Evolutionary conservation across 331 rosid species (phyloP), one percentile per base, ranked within the genome.

Genomic region (Acacia concinna): DNA sequence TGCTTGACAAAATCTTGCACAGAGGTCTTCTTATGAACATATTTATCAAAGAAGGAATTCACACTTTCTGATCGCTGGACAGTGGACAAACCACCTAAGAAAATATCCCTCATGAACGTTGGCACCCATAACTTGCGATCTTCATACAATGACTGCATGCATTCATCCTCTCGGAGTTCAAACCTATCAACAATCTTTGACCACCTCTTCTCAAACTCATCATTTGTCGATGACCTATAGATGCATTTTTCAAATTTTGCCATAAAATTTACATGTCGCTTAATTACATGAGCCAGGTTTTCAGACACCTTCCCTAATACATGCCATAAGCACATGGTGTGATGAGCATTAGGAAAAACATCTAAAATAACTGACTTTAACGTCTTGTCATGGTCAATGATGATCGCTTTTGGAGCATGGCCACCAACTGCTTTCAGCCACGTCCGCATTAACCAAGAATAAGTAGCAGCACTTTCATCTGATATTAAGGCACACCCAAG

Each of bases 371-470:
- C 93, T 57, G 97, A 88, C 80, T 93, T 93, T 83, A 93, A 66
- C 31, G 90, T 85, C 76, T 79, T 89, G 91, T 95, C 98, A 80
- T 89, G 96, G 79, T 91, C 99, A 30, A 91, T 90, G 63, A 95
- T 88, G 41, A 95, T 82, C 51, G 90, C 94, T 89, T 93, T 93
- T 0, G 99, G 99, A 80, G 86, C 88, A 78, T 86, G 97, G 65
- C 96, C 92, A 59, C 98, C 99, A 85, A 95, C 83, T 70, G 93
- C 99, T 89, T 81, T 93, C 83, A 93, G 84, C 99, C 99, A 95
- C 0, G 84, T 89, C 79, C 73, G 88, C 87, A 91, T 85, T 62
- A 95, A 57, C 99, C 99, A 95, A 59, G 90, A 87, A 81, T 74
- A 85, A 25, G 98, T 91, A 38, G 90, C 2, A 11, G 84, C 80